Percentiles rank a stretch among this genome's conserved stretches.
Evolutionary conservation across 768 basidiomycete genomes (phyloP).

Genomic region (Suillus occidentalis): DNA sequence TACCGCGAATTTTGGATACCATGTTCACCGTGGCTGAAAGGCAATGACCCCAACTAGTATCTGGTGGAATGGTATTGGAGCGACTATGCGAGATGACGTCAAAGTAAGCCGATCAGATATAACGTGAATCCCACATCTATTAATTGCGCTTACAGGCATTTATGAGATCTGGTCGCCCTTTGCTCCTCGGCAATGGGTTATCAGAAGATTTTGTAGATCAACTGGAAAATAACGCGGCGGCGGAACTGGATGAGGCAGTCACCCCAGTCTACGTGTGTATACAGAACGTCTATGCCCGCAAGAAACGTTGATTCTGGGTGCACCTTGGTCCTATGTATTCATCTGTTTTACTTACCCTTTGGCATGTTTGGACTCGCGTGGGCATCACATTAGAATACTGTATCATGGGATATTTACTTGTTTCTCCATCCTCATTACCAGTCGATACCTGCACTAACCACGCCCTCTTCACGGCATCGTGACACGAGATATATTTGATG

Average conservation of each 20-base stretch:
- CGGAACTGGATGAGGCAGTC: conserved; percentile 50
- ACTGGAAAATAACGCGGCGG: conserved; percentile 49
- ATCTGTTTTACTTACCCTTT: conserved; percentile 1
- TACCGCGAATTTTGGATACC: conserved; percentile 65
- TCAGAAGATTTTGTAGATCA: conserved; percentile 51
- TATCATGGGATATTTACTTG: conserved; percentile 17
- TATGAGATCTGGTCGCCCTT: conserved; percentile 61
- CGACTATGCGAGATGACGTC: conserved; percentile 58
- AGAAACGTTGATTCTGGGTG: conserved; percentile 22
- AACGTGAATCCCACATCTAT: background rate
- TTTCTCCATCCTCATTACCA: conserved; percentile 10
- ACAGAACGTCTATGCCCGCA: conserved; percentile 58
- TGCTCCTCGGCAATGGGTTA: conserved; percentile 65
- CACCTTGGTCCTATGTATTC: conserved; percentile 7
- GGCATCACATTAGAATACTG: conserved; percentile 22
- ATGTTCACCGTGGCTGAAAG: conserved; percentile 47
- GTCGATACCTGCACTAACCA: conserved; percentile 7
- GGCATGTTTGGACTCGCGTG: conserved; percentile 11
- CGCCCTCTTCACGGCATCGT: conserved; percentile 1
- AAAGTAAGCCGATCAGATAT: conserved; percentile 36
- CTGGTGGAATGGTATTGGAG: conserved; percentile 44
- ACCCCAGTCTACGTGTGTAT: conserved; percentile 53
- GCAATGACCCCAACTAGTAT: conserved; percentile 22
- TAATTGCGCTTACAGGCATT: conserved; percentile 48
- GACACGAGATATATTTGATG: conserved; percentile 3